Percentiles rank a stretch among this genome's conserved stretches.
Evolutionary conservation across 2,329 filamentous ascomycete species (phyloP).

Genomic region (Rachicladosporium sp.): DNA sequence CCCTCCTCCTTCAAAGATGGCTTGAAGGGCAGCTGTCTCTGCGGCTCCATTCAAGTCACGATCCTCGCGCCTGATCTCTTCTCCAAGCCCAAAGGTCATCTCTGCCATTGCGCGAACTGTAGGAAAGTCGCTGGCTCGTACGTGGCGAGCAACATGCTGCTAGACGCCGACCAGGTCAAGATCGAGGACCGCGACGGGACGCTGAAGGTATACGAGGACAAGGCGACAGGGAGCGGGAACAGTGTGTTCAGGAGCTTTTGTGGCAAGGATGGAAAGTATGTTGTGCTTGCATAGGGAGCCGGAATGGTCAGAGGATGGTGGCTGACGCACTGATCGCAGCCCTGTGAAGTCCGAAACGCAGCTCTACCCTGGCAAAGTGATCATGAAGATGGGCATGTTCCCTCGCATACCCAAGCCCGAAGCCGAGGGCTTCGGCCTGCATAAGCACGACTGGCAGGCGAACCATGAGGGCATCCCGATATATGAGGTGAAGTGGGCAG

Average conservation of each 20-base stretch:
- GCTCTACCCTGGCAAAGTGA: conserved; percentile 28
- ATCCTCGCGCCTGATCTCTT: conserved; percentile 38
- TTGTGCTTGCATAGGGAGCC: conserved; percentile 4
- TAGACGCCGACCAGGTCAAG: conserved; percentile 33
- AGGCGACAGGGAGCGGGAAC: conserved; percentile 35
- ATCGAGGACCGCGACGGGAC: conserved; percentile 34
- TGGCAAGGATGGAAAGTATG: conserved; percentile 32
- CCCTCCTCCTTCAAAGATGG: conserved; percentile 21
- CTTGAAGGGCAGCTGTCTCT: conserved; percentile 33
- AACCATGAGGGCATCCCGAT: conserved; percentile 25
- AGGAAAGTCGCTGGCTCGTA: conserved; percentile 37
- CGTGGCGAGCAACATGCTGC: conserved; percentile 28
- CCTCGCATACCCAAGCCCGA: conserved; percentile 36
- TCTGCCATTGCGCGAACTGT: conserved; percentile 42
- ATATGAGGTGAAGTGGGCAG: conserved; percentile 29
- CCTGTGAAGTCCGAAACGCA: conserved; percentile 36
- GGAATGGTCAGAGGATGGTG: background rate
- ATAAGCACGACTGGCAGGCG: conserved; percentile 34
- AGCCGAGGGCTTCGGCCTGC: conserved; percentile 32
- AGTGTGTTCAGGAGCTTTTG: conserved; percentile 36
- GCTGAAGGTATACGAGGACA: conserved; percentile 34
- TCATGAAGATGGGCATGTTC: conserved; percentile 41
- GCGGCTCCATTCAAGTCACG: conserved; percentile 36
- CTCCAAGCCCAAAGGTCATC: conserved; percentile 30
- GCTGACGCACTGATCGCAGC: conserved; percentile 16